Conservation (phyloP, 2,329 filamentous ascomycete species). For the Colletotrichum endophyticum region DNA sequence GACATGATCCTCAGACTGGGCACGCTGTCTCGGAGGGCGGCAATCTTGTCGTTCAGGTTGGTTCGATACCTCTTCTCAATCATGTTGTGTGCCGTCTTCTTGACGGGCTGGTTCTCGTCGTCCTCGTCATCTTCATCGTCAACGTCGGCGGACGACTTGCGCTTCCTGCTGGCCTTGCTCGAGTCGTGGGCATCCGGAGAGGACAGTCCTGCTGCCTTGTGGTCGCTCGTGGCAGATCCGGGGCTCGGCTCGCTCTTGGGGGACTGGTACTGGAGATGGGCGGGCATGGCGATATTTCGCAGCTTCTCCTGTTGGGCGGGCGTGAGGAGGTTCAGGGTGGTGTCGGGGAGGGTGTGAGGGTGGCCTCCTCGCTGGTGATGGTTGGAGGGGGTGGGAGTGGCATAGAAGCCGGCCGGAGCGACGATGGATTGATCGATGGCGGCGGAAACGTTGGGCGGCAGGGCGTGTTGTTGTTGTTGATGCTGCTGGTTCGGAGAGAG, state of each 20-base stretch:
- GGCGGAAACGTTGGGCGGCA: slow-evolving; percentile 34
- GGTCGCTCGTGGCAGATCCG: slow-evolving; percentile 55
- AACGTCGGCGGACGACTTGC: slow-evolving; percentile 69
- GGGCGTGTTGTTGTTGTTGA: slow-evolving; percentile 25
- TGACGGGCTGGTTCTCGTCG: slow-evolving; percentile 63
- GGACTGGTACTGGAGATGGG: slow-evolving; percentile 64
- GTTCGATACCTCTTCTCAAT: slow-evolving; percentile 97
- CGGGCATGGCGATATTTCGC: slow-evolving; percentile 68
- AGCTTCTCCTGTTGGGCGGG: slow-evolving; percentile 66
- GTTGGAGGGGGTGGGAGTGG: slow-evolving; percentile 30
- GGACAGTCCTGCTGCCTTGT: slow-evolving; percentile 52
- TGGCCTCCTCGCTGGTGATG: slow-evolving; percentile 24
- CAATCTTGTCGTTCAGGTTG: slow-evolving; percentile 97
- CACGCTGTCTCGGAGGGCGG: slow-evolving; percentile 88
- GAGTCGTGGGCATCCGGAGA: slow-evolving; percentile 61
- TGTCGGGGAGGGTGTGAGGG: background rate
- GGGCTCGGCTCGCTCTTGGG: slow-evolving; percentile 64
- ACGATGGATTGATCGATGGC: slow-evolving; percentile 37
- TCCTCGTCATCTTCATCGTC: slow-evolving; percentile 63
- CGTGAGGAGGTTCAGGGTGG: slow-evolving; percentile 44
- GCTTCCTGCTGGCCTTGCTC: slow-evolving; percentile 63
- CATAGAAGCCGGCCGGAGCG: slow-evolving; percentile 40
- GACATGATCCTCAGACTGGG: slow-evolving; percentile 87
- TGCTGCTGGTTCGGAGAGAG: slow-evolving; percentile 39
- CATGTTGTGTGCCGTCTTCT: slow-evolving; percentile 98